phyloP scores from a whole-genome alignment of 169 alveolate species.

The Plasmodium berghei region DNA sequence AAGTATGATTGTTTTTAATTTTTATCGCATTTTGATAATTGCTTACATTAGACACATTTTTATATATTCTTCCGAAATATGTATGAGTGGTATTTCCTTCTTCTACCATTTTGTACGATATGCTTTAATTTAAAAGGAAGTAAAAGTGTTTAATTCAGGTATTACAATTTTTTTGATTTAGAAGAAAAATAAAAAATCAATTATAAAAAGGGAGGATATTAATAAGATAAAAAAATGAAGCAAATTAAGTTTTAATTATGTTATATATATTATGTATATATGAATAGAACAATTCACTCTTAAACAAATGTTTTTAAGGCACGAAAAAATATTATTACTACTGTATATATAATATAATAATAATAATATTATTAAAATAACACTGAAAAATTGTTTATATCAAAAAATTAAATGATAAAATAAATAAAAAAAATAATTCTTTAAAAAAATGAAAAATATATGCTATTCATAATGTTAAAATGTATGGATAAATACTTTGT shows the following conservation, averaged over 20 bases:
- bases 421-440: not conserved
- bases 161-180: no score
- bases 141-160: not conserved
- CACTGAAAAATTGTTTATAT: no score
- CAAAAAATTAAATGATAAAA: not conserved
- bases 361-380: no score
- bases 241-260: conserved; percentile 3
- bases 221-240: not conserved
- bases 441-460: not conserved
- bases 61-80: conserved; percentile 55
- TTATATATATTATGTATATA: not conserved
- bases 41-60: conserved; percentile 64
- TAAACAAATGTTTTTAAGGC: not conserved
- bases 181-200: no score
- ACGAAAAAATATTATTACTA: not conserved
- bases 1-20: no score
- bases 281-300: not conserved
- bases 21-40: no score
- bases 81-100: conserved; percentile 42
- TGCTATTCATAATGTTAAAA: no score
- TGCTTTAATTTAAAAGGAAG: conserved; percentile 5
- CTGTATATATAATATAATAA: no score
- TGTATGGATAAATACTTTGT: no score
- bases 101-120: conserved; percentile 51
- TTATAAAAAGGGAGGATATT: not conserved